Evolutionary conservation across 352 stramenopile genomes (phyloP).

Genomic region (Globisporangium yorkense): DNA sequence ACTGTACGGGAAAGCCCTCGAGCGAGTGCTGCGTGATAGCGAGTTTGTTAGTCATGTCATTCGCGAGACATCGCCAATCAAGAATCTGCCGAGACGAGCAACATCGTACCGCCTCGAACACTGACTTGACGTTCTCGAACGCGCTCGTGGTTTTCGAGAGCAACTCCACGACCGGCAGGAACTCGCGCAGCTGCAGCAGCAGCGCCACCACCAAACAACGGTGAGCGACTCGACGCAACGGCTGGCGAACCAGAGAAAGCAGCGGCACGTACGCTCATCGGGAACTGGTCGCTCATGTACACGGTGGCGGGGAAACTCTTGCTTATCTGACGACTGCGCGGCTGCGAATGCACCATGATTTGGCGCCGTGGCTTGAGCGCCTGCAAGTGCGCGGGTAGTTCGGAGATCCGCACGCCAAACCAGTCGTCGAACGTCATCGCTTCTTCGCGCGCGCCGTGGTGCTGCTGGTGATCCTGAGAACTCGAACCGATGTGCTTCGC

Average conservation of each 20-base stretch:
- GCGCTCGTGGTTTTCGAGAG: constrained; percentile 58
- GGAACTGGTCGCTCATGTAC: constrained; percentile 54
- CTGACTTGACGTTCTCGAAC: constrained; percentile 55
- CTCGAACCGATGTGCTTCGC: constrained; percentile 12
- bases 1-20: constrained; percentile 65
- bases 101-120: constrained; percentile 46
- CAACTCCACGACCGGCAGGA: constrained; percentile 62
- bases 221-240: background rate
- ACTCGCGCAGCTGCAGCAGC: constrained; percentile 35
- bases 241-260: background rate
- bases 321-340: constrained; percentile 35
- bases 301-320: constrained; percentile 56
- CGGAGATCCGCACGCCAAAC: constrained; percentile 45
- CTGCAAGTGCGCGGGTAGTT: constrained; percentile 24
- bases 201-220: background rate
- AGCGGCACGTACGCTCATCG: constrained; percentile 33
- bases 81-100: background rate
- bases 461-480: constrained; percentile 7
- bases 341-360: constrained; percentile 47
- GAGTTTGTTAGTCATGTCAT: background rate
- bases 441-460: constrained; percentile 31
- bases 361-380: constrained; percentile 30
- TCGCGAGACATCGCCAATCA: too few relatives aligned
- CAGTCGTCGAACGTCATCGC: constrained; percentile 50
- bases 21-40: constrained; percentile 20